Conservation (phyloP, 176 grass and related monocot species). For the Zoysia pacifica region DNA sequence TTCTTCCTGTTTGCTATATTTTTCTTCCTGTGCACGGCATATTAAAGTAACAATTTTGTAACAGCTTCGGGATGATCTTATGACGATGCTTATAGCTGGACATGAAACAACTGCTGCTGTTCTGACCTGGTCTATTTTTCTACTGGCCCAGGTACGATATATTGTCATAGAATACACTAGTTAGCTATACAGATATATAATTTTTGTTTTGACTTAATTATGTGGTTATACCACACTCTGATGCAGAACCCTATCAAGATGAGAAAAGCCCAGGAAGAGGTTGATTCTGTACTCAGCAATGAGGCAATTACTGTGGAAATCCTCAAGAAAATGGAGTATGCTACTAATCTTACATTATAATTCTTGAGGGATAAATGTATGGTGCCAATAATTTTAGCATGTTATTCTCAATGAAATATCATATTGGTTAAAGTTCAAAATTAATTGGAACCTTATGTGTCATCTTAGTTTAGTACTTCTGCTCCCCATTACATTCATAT, state of each 20-base stretch:
- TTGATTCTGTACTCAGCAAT: slow-evolving; percentile 72
- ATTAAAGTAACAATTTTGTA: slow-evolving; percentile 31
- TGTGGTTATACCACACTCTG: not conserved
- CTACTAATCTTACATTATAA: slow-evolving; percentile 36
- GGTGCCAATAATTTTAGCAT: not conserved
- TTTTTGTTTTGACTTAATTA: not conserved
- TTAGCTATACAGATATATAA: not conserved
- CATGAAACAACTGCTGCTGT: slow-evolving; percentile 99
- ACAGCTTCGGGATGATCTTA: slow-evolving; percentile 95
- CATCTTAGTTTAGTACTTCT: not conserved
- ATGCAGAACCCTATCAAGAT: slow-evolving; percentile 88
- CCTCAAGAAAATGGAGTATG: slow-evolving; percentile 78
- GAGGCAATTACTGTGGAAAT: slow-evolving; percentile 61
- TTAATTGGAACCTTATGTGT: not conserved
- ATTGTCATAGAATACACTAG: slow-evolving; percentile 7
- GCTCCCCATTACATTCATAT: not conserved
- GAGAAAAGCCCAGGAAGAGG: slow-evolving; percentile 88
- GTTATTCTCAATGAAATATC: slow-evolving; percentile 3
- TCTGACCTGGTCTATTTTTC: slow-evolving; percentile 86
- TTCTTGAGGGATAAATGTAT: not conserved
- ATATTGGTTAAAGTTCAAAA: slow-evolving; percentile 12
- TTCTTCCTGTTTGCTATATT: slow-evolving; percentile 5
- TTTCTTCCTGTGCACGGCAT: slow-evolving; percentile 21
- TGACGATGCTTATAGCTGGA: slow-evolving; percentile 99
- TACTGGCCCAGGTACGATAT: slow-evolving; percentile 74